Percentiles rank a stretch among this genome's conserved stretches.
Evolutionary conservation across 2,329 filamentous ascomycete species (phyloP).

Genomic region (Rhynchosporium secalis): DNA sequence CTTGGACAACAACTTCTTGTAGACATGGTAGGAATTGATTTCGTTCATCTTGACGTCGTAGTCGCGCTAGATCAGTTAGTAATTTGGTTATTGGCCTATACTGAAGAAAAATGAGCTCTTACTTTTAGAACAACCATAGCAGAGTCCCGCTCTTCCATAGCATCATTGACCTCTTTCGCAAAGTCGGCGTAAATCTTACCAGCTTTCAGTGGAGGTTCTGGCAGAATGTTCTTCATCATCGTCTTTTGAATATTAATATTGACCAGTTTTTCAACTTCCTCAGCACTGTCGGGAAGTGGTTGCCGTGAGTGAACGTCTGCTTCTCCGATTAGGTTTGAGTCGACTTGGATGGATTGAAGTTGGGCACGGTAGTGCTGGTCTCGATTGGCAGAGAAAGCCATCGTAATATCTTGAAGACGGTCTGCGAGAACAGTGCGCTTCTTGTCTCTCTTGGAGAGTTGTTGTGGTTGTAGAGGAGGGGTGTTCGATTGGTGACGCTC

Average conservation of each 20-base stretch:
- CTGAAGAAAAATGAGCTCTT: constrained; percentile 39
- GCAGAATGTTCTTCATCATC: constrained; percentile 41
- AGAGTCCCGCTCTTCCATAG: constrained; percentile 83
- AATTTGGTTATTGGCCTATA: constrained; percentile 9
- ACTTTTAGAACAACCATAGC: constrained; percentile 81
- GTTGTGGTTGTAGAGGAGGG: constrained; percentile 36
- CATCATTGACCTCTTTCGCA: constrained; percentile 81
- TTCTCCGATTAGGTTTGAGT: constrained; percentile 81
- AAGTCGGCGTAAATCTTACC: constrained; percentile 85
- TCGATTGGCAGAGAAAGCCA: constrained; percentile 76
- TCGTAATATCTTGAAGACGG: constrained; percentile 72
- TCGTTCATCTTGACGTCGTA: constrained; percentile 63
- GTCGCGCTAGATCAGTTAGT: constrained; percentile 51
- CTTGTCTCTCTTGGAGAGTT: constrained; percentile 81
- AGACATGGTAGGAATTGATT: constrained; percentile 58
- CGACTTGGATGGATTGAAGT: constrained; percentile 86
- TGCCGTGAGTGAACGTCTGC: constrained; percentile 77
- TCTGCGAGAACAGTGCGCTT: constrained; percentile 81
- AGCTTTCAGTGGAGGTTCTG: constrained; percentile 56
- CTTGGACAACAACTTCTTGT: constrained; percentile 62
- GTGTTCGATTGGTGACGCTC: constrained; percentile 38
- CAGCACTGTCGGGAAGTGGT: constrained; percentile 59
- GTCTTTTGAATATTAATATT: constrained; percentile 33
- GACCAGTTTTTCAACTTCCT: constrained; percentile 43
- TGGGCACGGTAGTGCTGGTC: constrained; percentile 86